Evolutionary conservation across 2,329 filamentous ascomycete species (phyloP), one percentile per base, ranked within the genome.

Genomic region (Fusarium xylarioides): DNA sequence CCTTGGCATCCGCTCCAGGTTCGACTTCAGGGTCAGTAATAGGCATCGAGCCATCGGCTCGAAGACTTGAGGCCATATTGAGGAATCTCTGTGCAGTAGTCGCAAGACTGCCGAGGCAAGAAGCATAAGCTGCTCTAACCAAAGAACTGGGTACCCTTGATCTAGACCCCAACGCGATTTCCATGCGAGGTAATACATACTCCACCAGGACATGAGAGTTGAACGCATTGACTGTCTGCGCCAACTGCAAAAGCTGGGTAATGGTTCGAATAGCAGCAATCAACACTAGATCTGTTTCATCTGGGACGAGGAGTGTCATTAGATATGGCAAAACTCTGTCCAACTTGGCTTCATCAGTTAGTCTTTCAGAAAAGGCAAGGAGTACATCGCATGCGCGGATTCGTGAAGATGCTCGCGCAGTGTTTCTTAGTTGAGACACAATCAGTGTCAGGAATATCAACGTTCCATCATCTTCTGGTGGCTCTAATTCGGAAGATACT

Each of bases 341-440:
- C 54, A 99, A 86, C 81, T 98, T 98, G 7, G 95, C 95, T 82
- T 99, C 96, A 80, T 99, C 97, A 0, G 95, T 97, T 30, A 98
- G 83, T 66, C 93, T 89, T 82, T 98, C 95, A 0, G 95, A 91
- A 80, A 99, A 98, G 5, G 95, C 95, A 55, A 99, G 84, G 53
- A 99, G 87, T 44, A 99, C 87, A 80, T 99, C 96, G 78, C 96
- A 97, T 3, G 94, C 96, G 76, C 94, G 91, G 46, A 98, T 87
- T 74, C 94, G 92, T 32, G 95, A 94, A n/a, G 94, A 92, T 7
- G 95, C 91, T 75, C 95, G 91, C 10, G 95, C 94, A 19, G 95
- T 97, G 68, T 95, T 97, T 70, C 96, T 90, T 74, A 99, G 83
- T 26, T 94, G 97, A 4, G 95, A 93, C 11, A 95, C 95, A 38